Evolutionary conservation across 495 filamentous ascomycete genomes (phyloP).

Genomic region (Trichocladium uniseriatum): DNA sequence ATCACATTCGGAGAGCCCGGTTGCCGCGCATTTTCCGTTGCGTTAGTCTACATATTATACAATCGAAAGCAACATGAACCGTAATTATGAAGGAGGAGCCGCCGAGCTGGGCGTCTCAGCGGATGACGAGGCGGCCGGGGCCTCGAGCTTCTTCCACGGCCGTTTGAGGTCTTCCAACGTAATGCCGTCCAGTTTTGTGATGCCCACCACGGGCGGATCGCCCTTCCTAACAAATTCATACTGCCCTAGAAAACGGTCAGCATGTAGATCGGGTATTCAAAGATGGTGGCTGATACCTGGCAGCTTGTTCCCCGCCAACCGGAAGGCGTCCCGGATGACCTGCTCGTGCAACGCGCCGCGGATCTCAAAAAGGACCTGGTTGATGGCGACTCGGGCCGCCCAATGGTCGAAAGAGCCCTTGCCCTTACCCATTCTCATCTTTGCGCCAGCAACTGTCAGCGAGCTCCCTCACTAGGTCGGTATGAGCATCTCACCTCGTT

Average conservation of each 20-base stretch:
- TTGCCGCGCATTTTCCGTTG: background rate
- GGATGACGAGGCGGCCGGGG: constrained; percentile 3
- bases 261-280: background rate
- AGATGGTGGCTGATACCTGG: constrained; percentile 54
- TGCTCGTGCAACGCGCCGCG: constrained; percentile 90
- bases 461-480: no score
- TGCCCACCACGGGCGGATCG: constrained; percentile 82
- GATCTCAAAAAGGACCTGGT: constrained; percentile 83
- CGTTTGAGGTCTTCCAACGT: constrained; percentile 72
- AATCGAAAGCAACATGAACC: background rate
- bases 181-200: constrained; percentile 82
- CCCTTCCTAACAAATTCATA: constrained; percentile 92
- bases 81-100: constrained; percentile 18
- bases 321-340: constrained; percentile 85
- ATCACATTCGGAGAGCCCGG: background rate
- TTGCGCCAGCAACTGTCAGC: constrained; percentile 15
- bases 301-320: constrained; percentile 89
- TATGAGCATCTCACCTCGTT: constrained; percentile 80
- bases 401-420: constrained; percentile 97
- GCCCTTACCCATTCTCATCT: constrained; percentile 94
- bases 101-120: constrained; percentile 9
- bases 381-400: constrained; percentile 79
- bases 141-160: constrained; percentile 53
- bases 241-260: constrained; percentile 49
- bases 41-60: constrained; percentile 17